These are phyloP conservation scores for Lactifluus echinatus DNA, from an alignment of 768 basidiomycete genomes.

Conservation along the genomic window DNA sequence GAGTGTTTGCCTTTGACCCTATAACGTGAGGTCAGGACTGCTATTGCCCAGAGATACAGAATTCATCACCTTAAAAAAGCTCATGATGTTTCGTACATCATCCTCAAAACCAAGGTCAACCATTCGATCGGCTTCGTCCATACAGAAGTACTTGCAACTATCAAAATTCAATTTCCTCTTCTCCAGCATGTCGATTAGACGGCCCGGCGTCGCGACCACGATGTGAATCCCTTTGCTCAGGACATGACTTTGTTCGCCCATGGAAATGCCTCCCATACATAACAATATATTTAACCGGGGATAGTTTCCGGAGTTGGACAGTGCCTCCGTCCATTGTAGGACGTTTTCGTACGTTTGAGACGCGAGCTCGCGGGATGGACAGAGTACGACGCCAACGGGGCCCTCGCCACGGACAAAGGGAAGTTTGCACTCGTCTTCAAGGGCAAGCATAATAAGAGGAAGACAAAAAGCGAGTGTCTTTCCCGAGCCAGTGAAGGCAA, in stretches of 20 bases:
- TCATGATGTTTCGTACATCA: constrained; percentile 98
- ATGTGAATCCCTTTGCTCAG: constrained; percentile 89
- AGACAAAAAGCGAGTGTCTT: constrained; percentile 98
- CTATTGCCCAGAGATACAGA: not conserved
- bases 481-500: constrained; percentile 97
- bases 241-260: constrained; percentile 94
- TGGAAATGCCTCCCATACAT: constrained; percentile 96
- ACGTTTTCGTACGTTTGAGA: constrained; percentile 97
- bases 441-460: constrained; percentile 93
- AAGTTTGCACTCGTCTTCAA: constrained; percentile 87
- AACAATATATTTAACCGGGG: constrained; percentile 82
- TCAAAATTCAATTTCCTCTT: constrained; percentile 90
- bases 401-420: constrained; percentile 92
- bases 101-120: constrained; percentile 99
- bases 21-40: not conserved
- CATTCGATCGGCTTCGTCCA: constrained; percentile 99
- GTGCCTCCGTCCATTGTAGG: constrained; percentile 71
- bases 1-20: constrained; percentile 95
- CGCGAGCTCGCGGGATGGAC: constrained; percentile 94
- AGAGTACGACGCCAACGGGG: constrained; percentile 92
- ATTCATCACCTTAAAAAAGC: constrained; percentile 78
- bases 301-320: constrained; percentile 73
- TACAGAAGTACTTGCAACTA: constrained; percentile 91
- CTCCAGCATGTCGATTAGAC: constrained; percentile 96
- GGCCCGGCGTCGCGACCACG: constrained; percentile 93